These are phyloP conservation scores for Metschnikowia matae DNA, from an alignment of 805 yeast genomes.

Conservation along the genomic window DNA sequence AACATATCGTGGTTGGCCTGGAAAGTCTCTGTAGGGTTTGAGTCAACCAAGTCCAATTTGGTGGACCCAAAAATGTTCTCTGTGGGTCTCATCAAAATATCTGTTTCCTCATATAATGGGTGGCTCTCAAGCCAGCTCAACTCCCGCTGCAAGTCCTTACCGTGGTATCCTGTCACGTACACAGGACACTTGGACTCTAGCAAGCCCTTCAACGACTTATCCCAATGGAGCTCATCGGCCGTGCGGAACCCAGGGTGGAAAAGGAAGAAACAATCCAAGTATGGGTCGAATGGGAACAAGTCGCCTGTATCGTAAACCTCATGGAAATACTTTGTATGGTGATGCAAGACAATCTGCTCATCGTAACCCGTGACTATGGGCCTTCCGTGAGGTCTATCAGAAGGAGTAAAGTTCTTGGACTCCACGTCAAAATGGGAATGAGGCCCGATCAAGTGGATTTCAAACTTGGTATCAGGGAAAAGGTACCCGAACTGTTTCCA, in stretches of 20 bases:
- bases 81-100: slow-evolving; percentile 70
- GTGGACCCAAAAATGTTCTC: slow-evolving; percentile 78
- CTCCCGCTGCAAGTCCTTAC: slow-evolving; percentile 66
- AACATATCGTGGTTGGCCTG: slow-evolving; percentile 87
- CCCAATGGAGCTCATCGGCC: slow-evolving; percentile 80
- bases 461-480: slow-evolving; percentile 78
- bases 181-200: slow-evolving; percentile 92
- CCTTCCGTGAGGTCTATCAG: slow-evolving; percentile 46
- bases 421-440: slow-evolving; percentile 74
- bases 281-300: slow-evolving; percentile 97
- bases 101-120: slow-evolving; percentile 61
- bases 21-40: slow-evolving; percentile 88
- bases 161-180: slow-evolving; percentile 85
- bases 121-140: slow-evolving; percentile 67
- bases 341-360: slow-evolving; percentile 65
- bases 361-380: slow-evolving; percentile 75
- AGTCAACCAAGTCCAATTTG: slow-evolving; percentile 91
- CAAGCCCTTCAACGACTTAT: slow-evolving; percentile 76
- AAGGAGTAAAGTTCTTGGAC: slow-evolving; percentile 58
- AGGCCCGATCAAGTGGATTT: slow-evolving; percentile 91
- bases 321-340: slow-evolving; percentile 90
- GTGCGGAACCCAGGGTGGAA: slow-evolving; percentile 95
- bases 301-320: slow-evolving; percentile 88
- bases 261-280: slow-evolving; percentile 83
- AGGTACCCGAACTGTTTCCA: slow-evolving; percentile 91